These are phyloP conservation scores for Aspergillus baeticus DNA, from an alignment of 495 filamentous ascomycete species.

Conservation along the genomic window DNA sequence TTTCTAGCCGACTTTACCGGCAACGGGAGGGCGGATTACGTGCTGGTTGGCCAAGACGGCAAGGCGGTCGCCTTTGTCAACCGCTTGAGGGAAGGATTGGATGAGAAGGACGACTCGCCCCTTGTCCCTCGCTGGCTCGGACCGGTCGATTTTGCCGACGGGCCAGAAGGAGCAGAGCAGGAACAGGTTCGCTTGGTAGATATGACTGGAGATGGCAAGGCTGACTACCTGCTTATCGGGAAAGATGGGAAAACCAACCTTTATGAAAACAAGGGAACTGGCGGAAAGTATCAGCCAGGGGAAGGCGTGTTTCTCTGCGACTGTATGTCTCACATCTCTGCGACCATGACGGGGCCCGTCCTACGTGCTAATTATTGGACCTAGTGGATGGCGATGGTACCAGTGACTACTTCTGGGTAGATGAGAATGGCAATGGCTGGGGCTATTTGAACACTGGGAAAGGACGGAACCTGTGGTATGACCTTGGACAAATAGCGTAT, in stretches of 20 bases:
- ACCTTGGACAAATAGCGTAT: not conserved
- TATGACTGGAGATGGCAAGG: conserved; percentile 3
- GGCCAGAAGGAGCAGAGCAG: not conserved
- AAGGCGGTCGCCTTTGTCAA: not conserved
- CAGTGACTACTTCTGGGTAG: conserved; percentile 4
- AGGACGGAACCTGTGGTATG: not conserved
- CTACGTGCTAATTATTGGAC: too few relatives aligned
- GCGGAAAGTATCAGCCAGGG: conserved; percentile 2
- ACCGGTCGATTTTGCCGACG: not conserved
- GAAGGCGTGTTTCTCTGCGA: conserved; percentile 1
- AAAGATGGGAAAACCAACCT: not conserved
- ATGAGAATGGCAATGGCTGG: not conserved
- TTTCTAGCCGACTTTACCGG: not conserved
- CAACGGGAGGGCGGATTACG: not conserved
- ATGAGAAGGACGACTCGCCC: not conserved
- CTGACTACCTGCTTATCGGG: not conserved
- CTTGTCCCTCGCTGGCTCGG: not conserved
- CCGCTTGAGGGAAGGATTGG: too few relatives aligned
- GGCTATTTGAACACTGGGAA: not conserved
- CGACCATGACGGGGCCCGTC: too few relatives aligned
- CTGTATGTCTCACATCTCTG: not conserved
- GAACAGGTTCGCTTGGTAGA: not conserved
- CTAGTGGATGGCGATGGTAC: conserved; percentile 4
- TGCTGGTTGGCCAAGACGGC: not conserved
- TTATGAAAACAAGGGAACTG: not conserved